Evolutionary conservation across 2,329 filamentous ascomycete genomes (phyloP), one percentile per base, ranked within the genome.

Genomic region (Colletotrichum sp.): DNA sequence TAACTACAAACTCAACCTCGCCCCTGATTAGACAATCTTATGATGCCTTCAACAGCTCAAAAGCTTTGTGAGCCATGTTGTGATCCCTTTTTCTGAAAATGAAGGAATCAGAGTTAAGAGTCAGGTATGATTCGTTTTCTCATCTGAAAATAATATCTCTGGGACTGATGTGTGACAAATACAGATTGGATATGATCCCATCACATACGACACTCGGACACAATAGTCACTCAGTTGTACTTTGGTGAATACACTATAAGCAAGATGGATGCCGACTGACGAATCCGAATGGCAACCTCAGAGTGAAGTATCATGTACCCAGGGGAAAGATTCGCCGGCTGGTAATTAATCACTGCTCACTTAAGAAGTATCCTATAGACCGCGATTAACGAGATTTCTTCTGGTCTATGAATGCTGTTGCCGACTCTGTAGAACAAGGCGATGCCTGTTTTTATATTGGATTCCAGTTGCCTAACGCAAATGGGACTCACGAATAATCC

Each of bases 191-290:
- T n/a, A n/a, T n/a, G n/a, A n/a, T n/a, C n/a, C n/a, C n/a, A n/a
- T 38, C 36, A 38, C 16, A 18, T 3, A 18, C 8, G 16, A 18
- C 16, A 18, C 9, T 18, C 16, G 9, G 36, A 9, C 16, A 18
- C 8, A 1, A 38, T 16, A 38, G 36, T 18, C 36, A 38, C 2
- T 38, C 0, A 5, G 5, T 38, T 43, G 18, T 43, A 18, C 8
- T 9, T 10, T 0, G 3, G 16, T 43, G 36, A 43, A 18, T 6
- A 18, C 7, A 43, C 5, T 3, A 0, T 18, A 10, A 5, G 3
- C 0, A 43, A 43, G 3, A n/a, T 1, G 8, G 36, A 6, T 43
- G 1, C 8, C 8, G 3, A 18, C 36, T 1, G 36, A 0, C 4
- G 2, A 43, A 16, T 43, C 16, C 16, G 16, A 43, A 43, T 0